A percentile compares a stretch with the other conserved stretches of the same genome.
phyloP scores from a whole-genome alignment of 352 stramenopile genomes.

The Aphanomyces stellatus region DNA sequence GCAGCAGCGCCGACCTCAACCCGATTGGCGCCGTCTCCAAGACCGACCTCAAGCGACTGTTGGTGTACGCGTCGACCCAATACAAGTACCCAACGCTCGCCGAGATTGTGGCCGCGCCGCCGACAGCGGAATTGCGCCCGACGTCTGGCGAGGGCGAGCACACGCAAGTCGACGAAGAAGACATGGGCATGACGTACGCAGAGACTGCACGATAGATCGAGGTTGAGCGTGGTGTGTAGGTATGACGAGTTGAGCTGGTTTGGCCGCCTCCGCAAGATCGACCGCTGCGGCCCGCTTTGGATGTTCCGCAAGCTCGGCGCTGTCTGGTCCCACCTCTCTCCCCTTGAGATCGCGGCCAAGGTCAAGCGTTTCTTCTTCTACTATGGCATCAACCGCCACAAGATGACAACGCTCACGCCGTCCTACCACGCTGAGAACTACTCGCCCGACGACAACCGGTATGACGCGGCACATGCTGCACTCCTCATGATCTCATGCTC shows the following conservation, averaged over 20 bases:
- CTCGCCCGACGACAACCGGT: slow-evolving; percentile 97
- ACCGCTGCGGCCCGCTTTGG: slow-evolving; percentile 90
- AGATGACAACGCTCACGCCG: slow-evolving; percentile 98
- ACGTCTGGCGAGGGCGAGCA: slow-evolving; percentile 76
- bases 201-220: background rate
- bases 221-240: background rate
- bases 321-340: slow-evolving; percentile 82
- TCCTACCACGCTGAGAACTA: slow-evolving; percentile 99
- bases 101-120: slow-evolving; percentile 90
- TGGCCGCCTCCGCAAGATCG: slow-evolving; percentile 93
- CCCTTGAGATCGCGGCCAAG: slow-evolving; percentile 70
- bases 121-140: slow-evolving; percentile 94
- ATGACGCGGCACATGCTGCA: background rate
- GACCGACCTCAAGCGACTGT: slow-evolving; percentile 94
- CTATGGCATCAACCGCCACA: slow-evolving; percentile 98
- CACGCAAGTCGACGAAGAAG: slow-evolving; percentile 96
- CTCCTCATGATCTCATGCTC: background rate
- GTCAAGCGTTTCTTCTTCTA: slow-evolving; percentile 98
- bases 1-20: slow-evolving; percentile 97
- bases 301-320: slow-evolving; percentile 88
- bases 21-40: slow-evolving; percentile 96
- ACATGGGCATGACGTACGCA: slow-evolving; percentile 98
- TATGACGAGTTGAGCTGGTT: slow-evolving; percentile 93
- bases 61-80: slow-evolving; percentile 86
- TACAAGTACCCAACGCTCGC: slow-evolving; percentile 89